These are phyloP conservation scores for Thuja plicata DNA, from an alignment of 83 land plant genomes.

Conservation along the genomic window DNA sequence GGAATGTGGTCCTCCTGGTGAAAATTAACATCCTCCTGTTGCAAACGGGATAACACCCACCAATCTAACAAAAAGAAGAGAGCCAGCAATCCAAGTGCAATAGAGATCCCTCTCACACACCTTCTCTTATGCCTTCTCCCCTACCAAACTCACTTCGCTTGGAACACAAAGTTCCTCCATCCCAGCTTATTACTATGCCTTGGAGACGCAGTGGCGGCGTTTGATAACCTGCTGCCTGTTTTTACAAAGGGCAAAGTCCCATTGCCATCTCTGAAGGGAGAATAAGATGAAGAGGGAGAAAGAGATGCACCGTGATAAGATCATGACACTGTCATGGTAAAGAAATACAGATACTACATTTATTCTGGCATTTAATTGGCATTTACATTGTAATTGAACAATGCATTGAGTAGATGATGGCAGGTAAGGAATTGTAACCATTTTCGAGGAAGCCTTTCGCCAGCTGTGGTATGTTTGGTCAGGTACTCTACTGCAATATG, in stretches of 20 bases:
- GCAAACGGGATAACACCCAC: constrained; percentile 6
- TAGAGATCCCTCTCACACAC: constrained; percentile 5
- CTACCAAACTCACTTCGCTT: background rate
- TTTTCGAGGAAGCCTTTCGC: no score
- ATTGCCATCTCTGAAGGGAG: background rate
- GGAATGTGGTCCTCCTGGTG: background rate
- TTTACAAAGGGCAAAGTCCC: background rate
- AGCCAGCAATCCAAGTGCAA: background rate
- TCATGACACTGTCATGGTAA: no score
- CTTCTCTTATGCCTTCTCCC: background rate
- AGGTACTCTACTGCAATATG: no score
- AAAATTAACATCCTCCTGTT: background rate
- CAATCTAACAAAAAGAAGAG: background rate
- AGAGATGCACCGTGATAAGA: no score
- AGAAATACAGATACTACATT: no score
- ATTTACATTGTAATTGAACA: no score
- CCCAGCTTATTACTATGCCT: background rate
- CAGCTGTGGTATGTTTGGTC: no score
- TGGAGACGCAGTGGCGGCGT: background rate
- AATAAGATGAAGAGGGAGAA: background rate
- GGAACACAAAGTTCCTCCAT: background rate
- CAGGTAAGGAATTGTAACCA: no score
- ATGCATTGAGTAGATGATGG: no score
- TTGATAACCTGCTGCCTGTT: constrained; percentile 1
- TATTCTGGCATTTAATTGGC: no score